Evolutionary conservation across 805 yeast genomes (phyloP), one percentile per base, ranked within the genome.

Genomic region (Wickerhamomyces silvicola): DNA sequence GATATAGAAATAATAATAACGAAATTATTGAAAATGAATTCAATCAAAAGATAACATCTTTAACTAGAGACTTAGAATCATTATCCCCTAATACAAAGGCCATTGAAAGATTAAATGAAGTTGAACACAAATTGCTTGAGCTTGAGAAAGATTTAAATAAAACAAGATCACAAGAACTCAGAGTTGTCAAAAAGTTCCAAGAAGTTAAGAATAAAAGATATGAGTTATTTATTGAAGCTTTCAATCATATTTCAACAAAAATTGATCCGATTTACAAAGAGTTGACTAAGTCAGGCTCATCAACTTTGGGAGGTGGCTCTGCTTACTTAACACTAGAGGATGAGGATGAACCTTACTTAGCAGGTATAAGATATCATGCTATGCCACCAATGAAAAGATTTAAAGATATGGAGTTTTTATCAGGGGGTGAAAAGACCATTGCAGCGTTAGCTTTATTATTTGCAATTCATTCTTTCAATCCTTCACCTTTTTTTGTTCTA

Each of bases 361-460:
- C 77, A 0, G 98, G 97, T 2, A 69, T 87, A 27, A 81, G 77
- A 45, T 92, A 85, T 47, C 92, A 86, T 55, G 96, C 95, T 1
- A 87, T 87, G 81, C 97, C 97, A 1, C 97, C 97, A 8, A 72
- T 83, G 75, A 92, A 92, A 50, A 68, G 96, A 44, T 92, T 87
- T 56, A 71, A 90, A 43, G 95, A 85, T 43, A 87, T 92, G 85
- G 94, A 85, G 36, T 72, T 83, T 35, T 66, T 92, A 15, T 86
- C 96, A 1, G 98, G 98, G 33, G 98, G 98, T 34, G 98, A 92
- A 53, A 87, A 88, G 53, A 84, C 97, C 2, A 80, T 92, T 55
- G 98, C 98, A 2, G 98, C 98, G 0, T 62, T 92, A 41, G 97
- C 97, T 0, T 63, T 92, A 41, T 57, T 92, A 29, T 92, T 92